These are phyloP conservation scores for Dipteronia sinensis DNA, from an alignment of 345 rosid genomes.

Conservation along the genomic window DNA sequence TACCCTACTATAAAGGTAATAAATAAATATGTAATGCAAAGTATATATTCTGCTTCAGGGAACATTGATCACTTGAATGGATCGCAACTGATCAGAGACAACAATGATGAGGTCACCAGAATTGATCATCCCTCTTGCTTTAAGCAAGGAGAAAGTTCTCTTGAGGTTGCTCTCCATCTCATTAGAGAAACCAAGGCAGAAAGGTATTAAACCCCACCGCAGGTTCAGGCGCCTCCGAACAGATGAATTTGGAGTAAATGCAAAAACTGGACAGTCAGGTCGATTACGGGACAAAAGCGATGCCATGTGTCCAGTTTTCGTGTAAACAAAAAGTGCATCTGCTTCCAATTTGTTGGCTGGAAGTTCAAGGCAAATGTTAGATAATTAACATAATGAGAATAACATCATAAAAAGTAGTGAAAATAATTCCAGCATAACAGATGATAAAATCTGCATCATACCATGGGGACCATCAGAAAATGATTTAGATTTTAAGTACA, in stretches of 20 bases:
- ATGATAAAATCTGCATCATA: background rate
- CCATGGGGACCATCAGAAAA: background rate
- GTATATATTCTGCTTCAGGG: slow-evolving; percentile 17
- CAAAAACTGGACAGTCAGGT: slow-evolving; percentile 35
- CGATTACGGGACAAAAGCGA: slow-evolving; percentile 34
- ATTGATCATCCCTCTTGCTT: slow-evolving; percentile 33
- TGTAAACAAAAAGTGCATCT: slow-evolving; percentile 34
- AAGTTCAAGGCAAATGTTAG: slow-evolving; percentile 13
- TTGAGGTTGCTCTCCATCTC: slow-evolving; percentile 32
- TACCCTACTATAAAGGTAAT: background rate
- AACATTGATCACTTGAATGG: slow-evolving; percentile 29
- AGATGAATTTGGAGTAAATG: slow-evolving; percentile 22
- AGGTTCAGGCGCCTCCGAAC: slow-evolving; percentile 27
- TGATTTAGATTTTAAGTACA: background rate
- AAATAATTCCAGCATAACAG: background rate
- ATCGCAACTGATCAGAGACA: slow-evolving; percentile 29
- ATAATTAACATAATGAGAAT: background rate
- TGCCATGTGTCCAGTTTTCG: slow-evolving; percentile 28
- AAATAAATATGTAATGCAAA: background rate
- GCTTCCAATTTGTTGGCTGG: slow-evolving; percentile 37
- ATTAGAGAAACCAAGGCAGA: slow-evolving; percentile 27
- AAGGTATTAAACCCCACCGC: slow-evolving; percentile 37
- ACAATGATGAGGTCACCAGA: slow-evolving; percentile 30
- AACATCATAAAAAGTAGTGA: background rate
- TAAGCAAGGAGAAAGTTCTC: slow-evolving; percentile 23